These are phyloP conservation scores for Protomyces lactucae-debilis DNA, from an alignment of 1,139 yeast genomes.

Conservation along the genomic window DNA sequence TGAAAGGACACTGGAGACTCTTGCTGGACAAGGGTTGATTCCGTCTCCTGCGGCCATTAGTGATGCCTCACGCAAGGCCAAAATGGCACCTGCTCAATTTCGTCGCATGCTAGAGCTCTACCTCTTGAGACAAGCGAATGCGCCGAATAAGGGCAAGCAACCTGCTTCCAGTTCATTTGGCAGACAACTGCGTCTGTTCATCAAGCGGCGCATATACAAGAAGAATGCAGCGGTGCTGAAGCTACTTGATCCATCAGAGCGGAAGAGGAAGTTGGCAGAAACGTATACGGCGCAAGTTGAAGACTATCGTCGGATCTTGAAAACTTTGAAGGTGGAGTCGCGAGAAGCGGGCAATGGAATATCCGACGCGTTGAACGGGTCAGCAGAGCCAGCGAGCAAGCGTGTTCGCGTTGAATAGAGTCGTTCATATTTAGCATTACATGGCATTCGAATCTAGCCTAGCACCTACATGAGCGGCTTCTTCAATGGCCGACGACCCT, in stretches of 20 bases:
- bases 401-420: neutral
- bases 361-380: neutral
- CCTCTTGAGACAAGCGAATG: slow-evolving; percentile 71
- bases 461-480: slow-evolving; percentile 7
- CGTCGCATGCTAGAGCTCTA: slow-evolving; percentile 54
- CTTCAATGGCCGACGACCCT: slow-evolving; percentile 9
- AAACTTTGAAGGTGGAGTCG: neutral
- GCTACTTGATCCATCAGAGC: slow-evolving; percentile 58
- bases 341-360: too few species aligned
- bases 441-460: neutral
- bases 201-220: slow-evolving; percentile 66
- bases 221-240: slow-evolving; percentile 72
- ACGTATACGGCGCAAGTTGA: slow-evolving; percentile 65
- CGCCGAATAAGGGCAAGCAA: slow-evolving; percentile 46
- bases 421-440: neutral
- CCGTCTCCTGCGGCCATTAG: slow-evolving; percentile 47
- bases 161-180: slow-evolving; percentile 36
- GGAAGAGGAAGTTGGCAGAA: slow-evolving; percentile 65
- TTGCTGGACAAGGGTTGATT: neutral
- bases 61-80: slow-evolving; percentile 37
- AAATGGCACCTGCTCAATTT: slow-evolving; percentile 7
- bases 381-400: neutral
- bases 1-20: neutral
- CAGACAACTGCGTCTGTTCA: slow-evolving; percentile 51
- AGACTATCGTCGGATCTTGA: slow-evolving; percentile 56